Evolutionary conservation across 1,139 yeast genomes (phyloP).

Genomic region (Suhomyces guaymorum): DNA sequence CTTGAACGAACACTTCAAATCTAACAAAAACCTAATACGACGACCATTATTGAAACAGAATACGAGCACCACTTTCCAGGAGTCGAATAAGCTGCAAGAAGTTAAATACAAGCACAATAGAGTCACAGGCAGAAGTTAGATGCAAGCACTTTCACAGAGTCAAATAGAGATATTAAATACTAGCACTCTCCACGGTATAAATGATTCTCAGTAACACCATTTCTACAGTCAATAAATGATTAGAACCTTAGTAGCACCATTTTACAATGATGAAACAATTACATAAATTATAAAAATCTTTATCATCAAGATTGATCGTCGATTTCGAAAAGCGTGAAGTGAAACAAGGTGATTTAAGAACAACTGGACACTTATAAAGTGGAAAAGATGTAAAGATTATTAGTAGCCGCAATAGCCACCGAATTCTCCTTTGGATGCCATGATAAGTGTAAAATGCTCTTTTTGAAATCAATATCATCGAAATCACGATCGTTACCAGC

Average conservation of each 20-base stretch:
- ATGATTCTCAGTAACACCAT: too few species aligned
- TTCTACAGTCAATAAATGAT: too few species aligned
- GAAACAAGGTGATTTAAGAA: slow-evolving; percentile 1
- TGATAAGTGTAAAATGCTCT: slow-evolving; percentile 90
- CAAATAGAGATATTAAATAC: too few species aligned
- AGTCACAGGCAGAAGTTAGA: background rate
- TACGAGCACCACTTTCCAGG: too few species aligned
- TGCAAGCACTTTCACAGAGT: too few species aligned
- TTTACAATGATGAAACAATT: background rate
- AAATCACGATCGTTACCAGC: slow-evolving; percentile 51
- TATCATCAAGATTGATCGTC: slow-evolving; percentile 2
- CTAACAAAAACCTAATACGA: too few species aligned
- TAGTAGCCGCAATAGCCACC: slow-evolving; percentile 98
- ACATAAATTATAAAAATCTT: slow-evolving; percentile 6
- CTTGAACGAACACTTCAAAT: too few species aligned
- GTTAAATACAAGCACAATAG: background rate
- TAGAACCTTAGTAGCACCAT: too few species aligned
- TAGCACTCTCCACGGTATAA: too few species aligned
- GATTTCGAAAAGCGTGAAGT: slow-evolving; percentile 4
- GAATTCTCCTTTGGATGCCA: slow-evolving; percentile 98
- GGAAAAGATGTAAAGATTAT: slow-evolving; percentile 81
- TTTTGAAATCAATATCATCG: slow-evolving; percentile 90
- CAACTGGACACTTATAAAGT: slow-evolving; percentile 43
- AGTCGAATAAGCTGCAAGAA: too few species aligned
- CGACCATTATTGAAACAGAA: too few species aligned